Evolutionary conservation across 164 flowering plant species (phyloP).

Genomic region (Cinnamomum chago): DNA sequence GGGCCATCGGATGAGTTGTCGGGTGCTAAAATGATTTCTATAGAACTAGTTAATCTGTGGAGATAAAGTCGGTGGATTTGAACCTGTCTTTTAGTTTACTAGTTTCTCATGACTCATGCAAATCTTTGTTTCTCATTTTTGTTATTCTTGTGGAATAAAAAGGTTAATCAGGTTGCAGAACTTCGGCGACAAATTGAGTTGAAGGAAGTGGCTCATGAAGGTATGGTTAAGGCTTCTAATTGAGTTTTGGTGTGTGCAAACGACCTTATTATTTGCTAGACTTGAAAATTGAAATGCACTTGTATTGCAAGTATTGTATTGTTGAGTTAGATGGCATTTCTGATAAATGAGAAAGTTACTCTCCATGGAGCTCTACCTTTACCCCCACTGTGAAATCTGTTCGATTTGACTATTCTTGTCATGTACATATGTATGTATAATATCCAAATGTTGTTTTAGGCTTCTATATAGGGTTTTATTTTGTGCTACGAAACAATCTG

Average conservation of each 20-base stretch:
- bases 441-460: no score
- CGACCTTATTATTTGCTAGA: no score
- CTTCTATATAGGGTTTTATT: no score
- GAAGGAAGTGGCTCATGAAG: constrained; percentile 65
- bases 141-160: constrained; percentile 15
- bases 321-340: no score
- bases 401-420: neutral
- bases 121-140: constrained; percentile 1
- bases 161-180: constrained; percentile 64
- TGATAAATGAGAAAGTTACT: no score
- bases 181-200: constrained; percentile 59
- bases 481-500: no score
- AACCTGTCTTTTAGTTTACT: neutral
- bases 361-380: neutral
- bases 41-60: neutral
- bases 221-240: constrained; percentile 27
- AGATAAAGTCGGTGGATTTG: no score
- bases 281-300: no score
- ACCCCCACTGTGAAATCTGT: neutral
- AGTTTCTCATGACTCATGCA: neutral
- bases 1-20: neutral
- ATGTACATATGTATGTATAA: neutral
- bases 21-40: neutral
- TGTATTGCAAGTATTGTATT: no score
- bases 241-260: no score